These are phyloP conservation scores for Miamiensis avidus DNA, from an alignment of 169 alveolate species.

Conservation along the genomic window DNA sequence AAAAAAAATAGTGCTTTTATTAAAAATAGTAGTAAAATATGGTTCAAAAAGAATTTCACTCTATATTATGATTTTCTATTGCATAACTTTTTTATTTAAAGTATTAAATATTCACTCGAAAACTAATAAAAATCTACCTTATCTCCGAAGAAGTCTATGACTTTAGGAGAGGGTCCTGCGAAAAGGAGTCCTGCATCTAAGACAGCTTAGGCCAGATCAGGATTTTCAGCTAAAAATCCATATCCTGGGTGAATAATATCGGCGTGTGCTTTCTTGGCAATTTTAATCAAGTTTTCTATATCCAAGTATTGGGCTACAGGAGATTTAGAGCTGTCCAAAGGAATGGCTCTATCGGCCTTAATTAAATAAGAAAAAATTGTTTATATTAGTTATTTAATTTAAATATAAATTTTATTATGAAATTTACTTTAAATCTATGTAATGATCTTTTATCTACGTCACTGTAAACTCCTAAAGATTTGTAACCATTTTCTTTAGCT, in stretches of 20 bases:
- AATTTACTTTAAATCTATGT: neutral
- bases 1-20: too few species aligned
- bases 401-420: too few species aligned
- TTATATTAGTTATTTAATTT: too few species aligned
- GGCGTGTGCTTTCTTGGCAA: neutral
- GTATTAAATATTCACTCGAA: too few species aligned
- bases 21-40: neutral
- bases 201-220: neutral
- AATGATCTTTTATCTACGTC: neutral
- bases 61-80: too few species aligned
- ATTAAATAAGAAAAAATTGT: too few species aligned
- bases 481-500: neutral
- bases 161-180: neutral
- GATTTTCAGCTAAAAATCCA: neutral
- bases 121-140: neutral
- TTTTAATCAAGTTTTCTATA: neutral
- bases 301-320: neutral
- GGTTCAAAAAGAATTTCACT: too few species aligned
- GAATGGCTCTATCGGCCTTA: neutral
- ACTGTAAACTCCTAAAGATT: neutral
- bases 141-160: neutral
- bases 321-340: neutral
- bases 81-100: neutral
- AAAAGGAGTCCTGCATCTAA: neutral
- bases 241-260: neutral